A percentile compares a stretch with the other conserved stretches of the same genome.
Evolutionary conservation across 225 moss, liverwort and hornwort genomes (phyloP).

Genomic region (Marchantia paleacea): DNA sequence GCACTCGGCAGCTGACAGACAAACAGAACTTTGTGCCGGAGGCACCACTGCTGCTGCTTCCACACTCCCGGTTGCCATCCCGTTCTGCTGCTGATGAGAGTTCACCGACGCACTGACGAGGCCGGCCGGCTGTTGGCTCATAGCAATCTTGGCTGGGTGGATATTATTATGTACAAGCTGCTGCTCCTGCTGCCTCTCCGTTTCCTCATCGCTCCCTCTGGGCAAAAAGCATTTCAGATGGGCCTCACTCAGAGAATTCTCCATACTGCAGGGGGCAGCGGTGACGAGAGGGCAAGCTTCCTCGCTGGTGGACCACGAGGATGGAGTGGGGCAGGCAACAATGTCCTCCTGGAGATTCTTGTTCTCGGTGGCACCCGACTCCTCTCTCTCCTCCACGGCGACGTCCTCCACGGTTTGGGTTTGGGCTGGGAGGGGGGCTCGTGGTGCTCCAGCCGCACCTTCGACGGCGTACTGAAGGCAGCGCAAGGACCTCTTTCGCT

Average conservation of each 20-base stretch:
- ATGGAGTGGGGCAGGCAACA: not conserved
- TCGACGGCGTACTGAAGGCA: conserved; percentile 2
- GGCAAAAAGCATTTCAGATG: conserved; percentile 13
- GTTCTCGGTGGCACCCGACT: not conserved
- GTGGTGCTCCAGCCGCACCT: conserved; percentile 9
- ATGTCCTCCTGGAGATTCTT: not conserved
- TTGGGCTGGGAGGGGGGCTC: not conserved
- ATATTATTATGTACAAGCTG: conserved; percentile 4
- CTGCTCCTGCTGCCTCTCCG: conserved; percentile 26
- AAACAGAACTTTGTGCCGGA: not conserved
- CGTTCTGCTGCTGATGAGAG: not conserved
- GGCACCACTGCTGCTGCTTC: not conserved
- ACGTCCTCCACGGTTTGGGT: not conserved
- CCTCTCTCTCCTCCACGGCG: conserved; percentile 4
- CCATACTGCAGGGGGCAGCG: not conserved
- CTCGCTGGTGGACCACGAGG: conserved; percentile 17
- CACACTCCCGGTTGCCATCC: not conserved
- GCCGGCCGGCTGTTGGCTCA: not conserved
- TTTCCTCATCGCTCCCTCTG: conserved; percentile 17
- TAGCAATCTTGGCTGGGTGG: not conserved
- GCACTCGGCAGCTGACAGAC: not conserved
- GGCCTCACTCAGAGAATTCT: not conserved
- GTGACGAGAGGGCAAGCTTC: not conserved
- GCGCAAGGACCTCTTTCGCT: conserved; percentile 22
- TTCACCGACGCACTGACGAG: not conserved